Conservation (phyloP, 768 basidiomycete species). For the Clitopilus hobsonii region DNA sequence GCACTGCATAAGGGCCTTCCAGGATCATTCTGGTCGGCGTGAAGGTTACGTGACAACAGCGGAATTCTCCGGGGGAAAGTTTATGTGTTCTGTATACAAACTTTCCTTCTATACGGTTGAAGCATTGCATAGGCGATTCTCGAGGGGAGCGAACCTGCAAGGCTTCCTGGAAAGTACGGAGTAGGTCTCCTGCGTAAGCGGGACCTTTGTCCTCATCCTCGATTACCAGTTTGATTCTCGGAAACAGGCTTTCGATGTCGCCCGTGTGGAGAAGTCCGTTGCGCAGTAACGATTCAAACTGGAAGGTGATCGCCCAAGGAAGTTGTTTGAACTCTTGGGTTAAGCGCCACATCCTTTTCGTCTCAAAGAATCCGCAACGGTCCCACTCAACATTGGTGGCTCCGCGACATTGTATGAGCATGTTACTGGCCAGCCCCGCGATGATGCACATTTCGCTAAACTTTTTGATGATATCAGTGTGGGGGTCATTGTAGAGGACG, state of each 20-base stretch:
- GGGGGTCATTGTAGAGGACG: slow-evolving; percentile 44
- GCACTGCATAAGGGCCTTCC: slow-evolving; percentile 71
- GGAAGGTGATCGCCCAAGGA: slow-evolving; percentile 70
- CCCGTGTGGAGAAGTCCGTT: slow-evolving; percentile 59
- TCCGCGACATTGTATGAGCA: slow-evolving; percentile 26
- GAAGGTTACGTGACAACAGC: slow-evolving; percentile 72
- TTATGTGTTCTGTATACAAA: slow-evolving; percentile 18
- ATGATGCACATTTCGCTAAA: slow-evolving; percentile 52
- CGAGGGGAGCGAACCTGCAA: slow-evolving; percentile 37
- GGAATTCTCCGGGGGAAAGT: slow-evolving; percentile 39
- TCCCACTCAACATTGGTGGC: slow-evolving; percentile 44
- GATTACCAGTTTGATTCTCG: slow-evolving; percentile 36
- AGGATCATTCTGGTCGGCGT: slow-evolving; percentile 71
- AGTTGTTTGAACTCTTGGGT: slow-evolving; percentile 38
- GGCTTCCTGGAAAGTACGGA: slow-evolving; percentile 49
- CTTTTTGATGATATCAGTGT: slow-evolving; percentile 38
- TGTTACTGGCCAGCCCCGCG: slow-evolving; percentile 35
- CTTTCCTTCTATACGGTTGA: slow-evolving; percentile 26
- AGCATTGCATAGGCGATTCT: slow-evolving; percentile 41
- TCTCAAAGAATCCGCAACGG: slow-evolving; percentile 45
- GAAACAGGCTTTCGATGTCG: slow-evolving; percentile 46
- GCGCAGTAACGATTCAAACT: slow-evolving; percentile 65
- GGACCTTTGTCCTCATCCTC: slow-evolving; percentile 6
- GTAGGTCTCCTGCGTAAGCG: slow-evolving; percentile 36
- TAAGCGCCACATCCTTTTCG: slow-evolving; percentile 41